Conservation (phyloP, 176 grass and related monocot species). For the Olyra latifolia region DNA sequence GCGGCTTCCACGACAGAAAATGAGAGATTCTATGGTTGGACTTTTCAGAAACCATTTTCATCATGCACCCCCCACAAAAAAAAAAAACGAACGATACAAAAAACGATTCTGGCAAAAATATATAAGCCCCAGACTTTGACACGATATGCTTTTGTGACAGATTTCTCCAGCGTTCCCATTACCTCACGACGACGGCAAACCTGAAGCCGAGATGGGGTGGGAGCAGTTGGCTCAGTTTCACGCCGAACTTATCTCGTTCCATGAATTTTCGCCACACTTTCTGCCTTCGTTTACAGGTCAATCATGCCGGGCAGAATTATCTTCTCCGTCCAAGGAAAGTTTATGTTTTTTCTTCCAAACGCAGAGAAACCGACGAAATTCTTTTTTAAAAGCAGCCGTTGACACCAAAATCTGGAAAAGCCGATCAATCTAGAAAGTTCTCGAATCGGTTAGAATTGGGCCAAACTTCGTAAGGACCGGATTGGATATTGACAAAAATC, state of each 20-base stretch:
- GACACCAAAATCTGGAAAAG: too few relatives aligned
- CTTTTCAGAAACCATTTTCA: neutral
- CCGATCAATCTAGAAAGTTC: too few relatives aligned
- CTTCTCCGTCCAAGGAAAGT: neutral
- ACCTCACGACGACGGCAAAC: neutral
- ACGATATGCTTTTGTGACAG: neutral
- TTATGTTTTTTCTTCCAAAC: neutral
- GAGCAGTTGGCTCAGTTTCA: neutral
- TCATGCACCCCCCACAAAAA: too few relatives aligned
- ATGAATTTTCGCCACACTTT: neutral
- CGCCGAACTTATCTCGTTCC: neutral
- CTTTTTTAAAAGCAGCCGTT: neutral
- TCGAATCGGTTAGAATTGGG: too few relatives aligned
- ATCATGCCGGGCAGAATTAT: constrained; percentile 20
- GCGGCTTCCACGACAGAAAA: neutral
- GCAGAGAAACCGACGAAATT: neutral
- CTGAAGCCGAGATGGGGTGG: neutral
- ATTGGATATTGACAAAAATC: too few relatives aligned
- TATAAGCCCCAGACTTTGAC: neutral
- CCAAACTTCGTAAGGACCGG: too few relatives aligned
- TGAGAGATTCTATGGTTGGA: neutral
- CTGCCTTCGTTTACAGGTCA: neutral
- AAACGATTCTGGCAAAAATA: neutral
- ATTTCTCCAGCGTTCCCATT: neutral
- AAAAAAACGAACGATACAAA: neutral